phyloP scores from a whole-genome alignment of 148 eudicot genomes.

The Chenopodium berlandieri region DNA sequence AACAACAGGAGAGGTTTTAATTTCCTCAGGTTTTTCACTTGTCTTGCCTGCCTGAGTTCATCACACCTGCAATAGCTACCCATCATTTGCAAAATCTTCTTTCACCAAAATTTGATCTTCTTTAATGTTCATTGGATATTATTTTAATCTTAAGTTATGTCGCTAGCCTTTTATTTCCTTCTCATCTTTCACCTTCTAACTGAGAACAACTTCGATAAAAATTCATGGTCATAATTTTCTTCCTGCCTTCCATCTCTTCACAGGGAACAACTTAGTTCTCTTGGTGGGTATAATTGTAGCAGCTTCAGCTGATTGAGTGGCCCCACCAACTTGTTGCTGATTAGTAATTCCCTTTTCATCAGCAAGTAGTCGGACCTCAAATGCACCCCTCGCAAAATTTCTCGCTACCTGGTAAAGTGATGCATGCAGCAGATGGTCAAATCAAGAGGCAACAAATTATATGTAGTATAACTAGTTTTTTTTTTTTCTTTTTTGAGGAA shows the following conservation, averaged over 20 bases:
- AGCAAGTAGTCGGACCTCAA: slow-evolving; percentile 61
- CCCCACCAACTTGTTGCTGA: slow-evolving; percentile 35
- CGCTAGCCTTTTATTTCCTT: background rate
- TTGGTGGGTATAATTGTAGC: slow-evolving; percentile 33
- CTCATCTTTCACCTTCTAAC: background rate
- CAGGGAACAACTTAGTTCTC: slow-evolving; percentile 62
- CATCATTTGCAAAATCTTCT: no score
- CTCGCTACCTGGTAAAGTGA: slow-evolving; percentile 58
- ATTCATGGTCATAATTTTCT: slow-evolving; percentile 30
- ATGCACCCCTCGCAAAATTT: slow-evolving; percentile 64
- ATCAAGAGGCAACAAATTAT: background rate
- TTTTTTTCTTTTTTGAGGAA: no score
- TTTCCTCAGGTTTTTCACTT: background rate
- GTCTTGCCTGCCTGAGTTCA: background rate
- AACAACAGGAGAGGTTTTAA: background rate
- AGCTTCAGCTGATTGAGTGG: slow-evolving; percentile 38
- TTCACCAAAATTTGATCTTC: no score
- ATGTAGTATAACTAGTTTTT: background rate
- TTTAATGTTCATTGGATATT: no score
- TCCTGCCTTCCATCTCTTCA: slow-evolving; percentile 64
- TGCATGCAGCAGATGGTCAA: slow-evolving; percentile 7
- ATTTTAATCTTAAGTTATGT: background rate
- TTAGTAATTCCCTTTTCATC: slow-evolving; percentile 40
- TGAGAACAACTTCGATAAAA: background rate
- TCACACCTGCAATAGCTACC: background rate